Conservation (phyloP, 1,284 basidiomycete species). For the Ganoderma lingzhi region DNA sequence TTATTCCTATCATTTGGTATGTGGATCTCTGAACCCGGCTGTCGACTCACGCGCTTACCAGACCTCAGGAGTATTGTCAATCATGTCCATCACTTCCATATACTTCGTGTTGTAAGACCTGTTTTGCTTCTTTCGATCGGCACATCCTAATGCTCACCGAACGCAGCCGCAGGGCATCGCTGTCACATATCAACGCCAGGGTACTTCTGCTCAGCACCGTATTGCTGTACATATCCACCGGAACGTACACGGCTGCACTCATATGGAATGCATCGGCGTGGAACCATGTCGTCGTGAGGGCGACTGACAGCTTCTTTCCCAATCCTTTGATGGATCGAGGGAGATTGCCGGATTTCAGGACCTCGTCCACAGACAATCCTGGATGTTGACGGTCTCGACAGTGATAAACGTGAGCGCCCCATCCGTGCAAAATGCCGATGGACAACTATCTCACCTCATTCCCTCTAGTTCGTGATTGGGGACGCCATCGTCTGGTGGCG, state of each 20-base stretch:
- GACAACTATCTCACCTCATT: not conserved
- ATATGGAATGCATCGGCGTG: not conserved
- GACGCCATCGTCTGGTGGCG: slow-evolving; percentile 8
- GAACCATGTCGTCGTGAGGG: not conserved
- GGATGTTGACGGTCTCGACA: not conserved
- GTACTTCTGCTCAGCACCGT: not conserved
- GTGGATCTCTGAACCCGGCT: too few species aligned
- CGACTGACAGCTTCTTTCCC: not conserved
- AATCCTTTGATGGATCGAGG: not conserved
- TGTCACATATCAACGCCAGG: not conserved
- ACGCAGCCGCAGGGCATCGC: not conserved
- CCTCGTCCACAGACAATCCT: not conserved
- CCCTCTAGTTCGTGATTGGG: not conserved
- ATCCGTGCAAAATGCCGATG: not conserved
- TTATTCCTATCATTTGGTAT: not conserved
- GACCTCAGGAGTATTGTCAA: not conserved
- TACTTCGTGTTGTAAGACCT: not conserved
- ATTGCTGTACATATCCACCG: not conserved
- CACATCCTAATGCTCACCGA: not conserved
- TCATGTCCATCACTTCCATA: not conserved
- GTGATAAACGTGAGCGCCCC: not conserved
- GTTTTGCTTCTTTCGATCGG: not conserved
- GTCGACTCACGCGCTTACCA: not conserved
- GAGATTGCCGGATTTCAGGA: not conserved
- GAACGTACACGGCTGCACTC: not conserved